Conservation (phyloP, 768 basidiomycete genomes). For the Boletales sp. region DNA sequence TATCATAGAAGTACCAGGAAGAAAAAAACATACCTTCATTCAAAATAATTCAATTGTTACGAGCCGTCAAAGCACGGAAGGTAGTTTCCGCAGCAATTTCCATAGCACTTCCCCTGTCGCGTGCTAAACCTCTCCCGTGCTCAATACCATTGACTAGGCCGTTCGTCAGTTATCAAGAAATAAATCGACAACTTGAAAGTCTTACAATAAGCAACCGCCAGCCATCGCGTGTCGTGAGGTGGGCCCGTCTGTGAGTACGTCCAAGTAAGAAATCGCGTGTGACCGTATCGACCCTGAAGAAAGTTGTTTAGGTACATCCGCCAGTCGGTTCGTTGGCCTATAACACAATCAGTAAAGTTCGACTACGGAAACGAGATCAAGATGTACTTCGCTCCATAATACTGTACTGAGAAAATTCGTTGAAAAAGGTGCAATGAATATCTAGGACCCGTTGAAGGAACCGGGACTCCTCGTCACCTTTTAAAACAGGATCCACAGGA, state of each 20-base stretch:
- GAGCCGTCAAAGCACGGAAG: constrained; percentile 20
- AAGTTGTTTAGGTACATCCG: constrained; percentile 29
- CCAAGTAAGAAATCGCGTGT: constrained; percentile 26
- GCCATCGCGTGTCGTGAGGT: constrained; percentile 23
- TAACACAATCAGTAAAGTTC: constrained; percentile 3
- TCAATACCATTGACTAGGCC: constrained; percentile 24
- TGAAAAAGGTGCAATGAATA: background rate
- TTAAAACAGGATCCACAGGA: constrained; percentile 27
- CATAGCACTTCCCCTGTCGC: constrained; percentile 29
- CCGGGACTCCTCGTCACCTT: constrained; percentile 6
- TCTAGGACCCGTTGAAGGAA: constrained; percentile 6
- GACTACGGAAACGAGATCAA: background rate
- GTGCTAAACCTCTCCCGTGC: constrained; percentile 23
- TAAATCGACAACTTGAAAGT: background rate
- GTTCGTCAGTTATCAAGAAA: background rate
- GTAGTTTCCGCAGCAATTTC: constrained; percentile 27
- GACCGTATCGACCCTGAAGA: constrained; percentile 31
- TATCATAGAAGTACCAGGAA: background rate
- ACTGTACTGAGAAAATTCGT: no score
- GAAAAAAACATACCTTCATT: constrained; percentile 2
- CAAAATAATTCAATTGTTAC: constrained; percentile 13
- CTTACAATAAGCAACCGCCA: constrained; percentile 25
- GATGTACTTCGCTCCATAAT: constrained; percentile 14
- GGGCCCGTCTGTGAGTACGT: constrained; percentile 17
- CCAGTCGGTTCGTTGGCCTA: constrained; percentile 24